Conservation (phyloP, 2,329 filamentous ascomycete species). For the Penicillium nordicum region DNA sequence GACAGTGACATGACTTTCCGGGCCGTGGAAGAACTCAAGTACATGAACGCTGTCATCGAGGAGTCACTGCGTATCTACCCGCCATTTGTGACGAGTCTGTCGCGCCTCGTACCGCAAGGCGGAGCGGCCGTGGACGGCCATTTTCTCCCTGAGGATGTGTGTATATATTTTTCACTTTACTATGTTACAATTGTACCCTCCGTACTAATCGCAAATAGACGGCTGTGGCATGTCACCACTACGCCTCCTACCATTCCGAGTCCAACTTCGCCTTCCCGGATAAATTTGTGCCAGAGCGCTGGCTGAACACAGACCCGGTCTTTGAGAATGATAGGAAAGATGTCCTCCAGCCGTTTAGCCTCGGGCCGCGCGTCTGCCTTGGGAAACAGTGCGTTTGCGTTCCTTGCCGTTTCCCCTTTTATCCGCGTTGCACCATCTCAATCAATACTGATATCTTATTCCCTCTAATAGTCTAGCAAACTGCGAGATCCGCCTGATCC, state of each 20-base stretch:
- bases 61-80: slow-evolving; percentile 49
- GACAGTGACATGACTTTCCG: slow-evolving; percentile 32
- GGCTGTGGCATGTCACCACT: slow-evolving; percentile 21
- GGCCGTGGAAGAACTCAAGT: slow-evolving; percentile 33
- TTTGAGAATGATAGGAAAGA: slow-evolving; percentile 24
- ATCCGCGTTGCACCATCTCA: too few species aligned
- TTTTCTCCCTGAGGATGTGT: slow-evolving; percentile 30
- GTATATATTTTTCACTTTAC: neutral
- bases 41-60: slow-evolving; percentile 48
- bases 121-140: slow-evolving; percentile 34
- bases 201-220: slow-evolving; percentile 5
- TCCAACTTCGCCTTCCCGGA: slow-evolving; percentile 26
- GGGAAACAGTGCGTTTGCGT: slow-evolving; percentile 30
- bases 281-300: slow-evolving; percentile 34
- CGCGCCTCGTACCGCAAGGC: slow-evolving; percentile 28
- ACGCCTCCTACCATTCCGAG: slow-evolving; percentile 23
- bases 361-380: slow-evolving; percentile 37
- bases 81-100: slow-evolving; percentile 33
- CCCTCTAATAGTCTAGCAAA: slow-evolving; percentile 21
- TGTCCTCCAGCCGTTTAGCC: slow-evolving; percentile 34
- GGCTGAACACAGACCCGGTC: slow-evolving; percentile 22
- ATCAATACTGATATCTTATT: neutral
- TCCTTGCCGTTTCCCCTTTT: neutral
- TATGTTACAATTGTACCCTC: too few species aligned
- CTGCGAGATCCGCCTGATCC: slow-evolving; percentile 25